phyloP scores from a whole-genome alignment of 495 filamentous ascomycete species.

The Cryomyces minteri region DNA sequence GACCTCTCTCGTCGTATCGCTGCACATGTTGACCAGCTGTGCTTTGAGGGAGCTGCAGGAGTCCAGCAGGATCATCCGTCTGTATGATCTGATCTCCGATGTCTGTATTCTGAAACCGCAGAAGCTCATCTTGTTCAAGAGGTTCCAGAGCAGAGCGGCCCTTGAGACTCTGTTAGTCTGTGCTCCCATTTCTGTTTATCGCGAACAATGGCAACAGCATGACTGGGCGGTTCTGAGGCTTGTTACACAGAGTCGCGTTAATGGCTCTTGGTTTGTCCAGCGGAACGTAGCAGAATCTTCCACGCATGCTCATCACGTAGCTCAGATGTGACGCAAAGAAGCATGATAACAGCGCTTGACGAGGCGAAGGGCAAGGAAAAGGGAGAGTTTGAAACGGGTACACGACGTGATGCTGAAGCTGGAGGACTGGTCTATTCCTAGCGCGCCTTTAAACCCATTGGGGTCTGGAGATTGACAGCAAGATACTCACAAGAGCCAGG shows the following conservation, averaged over 20 bases:
- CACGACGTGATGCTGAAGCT: background rate
- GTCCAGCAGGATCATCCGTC: background rate
- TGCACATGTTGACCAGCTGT: constrained; percentile 5
- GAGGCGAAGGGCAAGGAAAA: background rate
- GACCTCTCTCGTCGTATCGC: constrained; percentile 17
- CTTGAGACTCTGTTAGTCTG: background rate
- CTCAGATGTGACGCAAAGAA: background rate
- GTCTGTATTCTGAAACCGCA: background rate
- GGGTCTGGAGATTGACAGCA: background rate
- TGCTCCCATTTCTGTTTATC: background rate
- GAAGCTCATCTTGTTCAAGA: background rate
- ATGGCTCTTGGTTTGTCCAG: background rate
- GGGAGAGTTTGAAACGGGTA: background rate
- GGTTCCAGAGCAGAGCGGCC: constrained; percentile 8
- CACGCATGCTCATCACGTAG: too few species aligned
- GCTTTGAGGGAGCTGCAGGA: background rate
- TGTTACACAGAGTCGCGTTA: background rate
- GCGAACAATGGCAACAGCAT: background rate
- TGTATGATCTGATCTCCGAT: background rate
- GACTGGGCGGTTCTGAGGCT: background rate
- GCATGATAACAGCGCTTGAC: background rate
- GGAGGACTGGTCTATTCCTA: background rate
- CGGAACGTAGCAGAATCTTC: too few species aligned
- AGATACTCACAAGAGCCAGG: constrained; percentile 9
- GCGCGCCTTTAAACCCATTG: background rate